These are phyloP conservation scores for Zarea fungicola DNA, from an alignment of 2,329 filamentous ascomycete genomes.

Conservation along the genomic window DNA sequence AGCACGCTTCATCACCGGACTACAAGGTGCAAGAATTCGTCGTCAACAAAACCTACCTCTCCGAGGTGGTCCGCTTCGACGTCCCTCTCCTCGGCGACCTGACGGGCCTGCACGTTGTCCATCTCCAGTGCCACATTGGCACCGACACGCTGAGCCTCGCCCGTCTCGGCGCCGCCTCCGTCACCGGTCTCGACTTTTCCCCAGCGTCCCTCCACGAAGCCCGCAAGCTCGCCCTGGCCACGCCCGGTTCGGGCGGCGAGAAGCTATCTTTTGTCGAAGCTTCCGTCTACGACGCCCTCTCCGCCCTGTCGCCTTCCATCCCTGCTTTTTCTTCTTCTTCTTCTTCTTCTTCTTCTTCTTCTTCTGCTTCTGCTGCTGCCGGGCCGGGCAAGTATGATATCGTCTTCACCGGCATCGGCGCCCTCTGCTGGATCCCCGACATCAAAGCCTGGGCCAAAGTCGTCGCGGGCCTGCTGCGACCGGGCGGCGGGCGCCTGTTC, in stretches of 20 bases:
- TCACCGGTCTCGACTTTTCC: conserved; percentile 17
- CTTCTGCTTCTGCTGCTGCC: too few relatives aligned
- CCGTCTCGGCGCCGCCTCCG: conserved; percentile 15
- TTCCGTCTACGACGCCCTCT: conserved; percentile 12
- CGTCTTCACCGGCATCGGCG: conserved; percentile 17
- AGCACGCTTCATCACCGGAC: conserved; percentile 14
- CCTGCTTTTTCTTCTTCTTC: too few relatives aligned
- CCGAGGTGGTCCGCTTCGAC: conserved; percentile 13
- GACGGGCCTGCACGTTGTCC: conserved; percentile 11
- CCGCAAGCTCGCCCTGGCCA: conserved; percentile 9
- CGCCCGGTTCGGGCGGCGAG: conserved; percentile 10
- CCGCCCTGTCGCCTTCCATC: too few relatives aligned
- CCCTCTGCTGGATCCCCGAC: conserved; percentile 16
- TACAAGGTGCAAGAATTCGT: conserved; percentile 13
- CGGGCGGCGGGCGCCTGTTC: conserved; percentile 13
- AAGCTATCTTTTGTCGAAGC: conserved; percentile 15
- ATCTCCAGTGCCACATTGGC: conserved; percentile 18
- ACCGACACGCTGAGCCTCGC: conserved; percentile 17
- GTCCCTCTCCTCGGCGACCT: conserved; percentile 11
- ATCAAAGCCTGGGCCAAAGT: conserved; percentile 13
- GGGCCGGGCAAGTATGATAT: conserved; percentile 11
- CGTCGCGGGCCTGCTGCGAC: conserved; percentile 13
- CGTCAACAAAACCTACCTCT: conserved; percentile 1
- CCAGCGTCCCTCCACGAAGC: conserved; percentile 11
- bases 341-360: too few relatives aligned